Conservation (phyloP, 2,329 filamentous ascomycete genomes). For the Claviceps lovelessii region DNA sequence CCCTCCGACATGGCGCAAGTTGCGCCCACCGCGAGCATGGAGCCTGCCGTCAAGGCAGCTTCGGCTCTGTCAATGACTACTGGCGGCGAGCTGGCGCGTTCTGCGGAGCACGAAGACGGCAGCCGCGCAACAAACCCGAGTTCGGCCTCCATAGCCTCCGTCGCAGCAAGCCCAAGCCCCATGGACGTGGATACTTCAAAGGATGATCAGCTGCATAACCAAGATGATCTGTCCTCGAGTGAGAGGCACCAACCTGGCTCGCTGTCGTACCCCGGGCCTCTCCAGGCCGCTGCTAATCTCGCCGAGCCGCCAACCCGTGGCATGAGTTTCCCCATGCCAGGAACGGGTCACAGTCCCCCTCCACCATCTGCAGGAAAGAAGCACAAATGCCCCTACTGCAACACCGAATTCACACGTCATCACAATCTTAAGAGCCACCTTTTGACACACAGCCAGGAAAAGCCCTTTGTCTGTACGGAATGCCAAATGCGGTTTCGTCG, state of each 20-base stretch:
- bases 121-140: conserved; percentile 18
- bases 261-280: conserved; percentile 39
- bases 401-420: conserved; percentile 91
- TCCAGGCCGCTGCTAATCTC: conserved; percentile 29
- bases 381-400: conserved; percentile 92
- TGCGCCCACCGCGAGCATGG: conserved; percentile 30
- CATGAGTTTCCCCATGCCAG: conserved; percentile 44
- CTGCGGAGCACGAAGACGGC: conserved; percentile 30
- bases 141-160: conserved; percentile 27
- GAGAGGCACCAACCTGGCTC: conserved; percentile 36
- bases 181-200: conserved; percentile 40
- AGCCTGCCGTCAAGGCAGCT: conserved; percentile 23
- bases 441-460: conserved; percentile 94
- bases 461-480: conserved; percentile 87
- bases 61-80: conserved; percentile 20
- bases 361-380: conserved; percentile 59
- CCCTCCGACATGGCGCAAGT: conserved; percentile 36
- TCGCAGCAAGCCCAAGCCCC: conserved; percentile 36
- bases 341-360: conserved; percentile 31
- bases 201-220: conserved; percentile 20
- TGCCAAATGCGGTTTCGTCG: conserved; percentile 86
- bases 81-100: conserved; percentile 16
- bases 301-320: conserved; percentile 33
- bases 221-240: conserved; percentile 33
- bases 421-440: conserved; percentile 97